Conservation (phyloP, 306 rosid genomes). For the Comarum palustre region DNA sequence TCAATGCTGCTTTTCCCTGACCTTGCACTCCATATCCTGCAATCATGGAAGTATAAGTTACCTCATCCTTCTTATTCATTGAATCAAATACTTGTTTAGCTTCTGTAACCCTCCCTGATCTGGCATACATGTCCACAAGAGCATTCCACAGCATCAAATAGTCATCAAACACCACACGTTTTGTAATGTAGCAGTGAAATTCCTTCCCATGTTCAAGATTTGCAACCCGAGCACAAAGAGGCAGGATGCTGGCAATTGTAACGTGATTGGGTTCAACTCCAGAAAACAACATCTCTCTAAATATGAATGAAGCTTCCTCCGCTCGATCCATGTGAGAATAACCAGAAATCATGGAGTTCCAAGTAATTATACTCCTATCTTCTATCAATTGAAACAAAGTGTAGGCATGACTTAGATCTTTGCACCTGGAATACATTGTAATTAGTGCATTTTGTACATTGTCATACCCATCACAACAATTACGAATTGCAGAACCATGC, state of each 20-base stretch:
- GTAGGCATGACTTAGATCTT: constrained; percentile 62
- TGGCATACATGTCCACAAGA: constrained; percentile 82
- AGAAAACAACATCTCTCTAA: constrained; percentile 59
- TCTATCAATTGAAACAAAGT: constrained; percentile 45
- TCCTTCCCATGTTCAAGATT: constrained; percentile 86
- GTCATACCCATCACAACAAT: constrained; percentile 37
- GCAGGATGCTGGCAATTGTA: constrained; percentile 82
- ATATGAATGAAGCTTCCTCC: constrained; percentile 68
- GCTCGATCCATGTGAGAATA: constrained; percentile 55
- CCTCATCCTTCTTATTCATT: constrained; percentile 64
- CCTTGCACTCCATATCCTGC: constrained; percentile 79
- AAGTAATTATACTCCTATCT: constrained; percentile 54
- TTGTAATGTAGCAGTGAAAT: constrained; percentile 76
- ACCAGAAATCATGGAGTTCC: constrained; percentile 90
- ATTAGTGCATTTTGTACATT: constrained; percentile 65
- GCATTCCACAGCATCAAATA: constrained; percentile 67
- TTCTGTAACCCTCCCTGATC: constrained; percentile 71
- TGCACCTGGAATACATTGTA: constrained; percentile 88
- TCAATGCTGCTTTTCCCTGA: constrained; percentile 60
- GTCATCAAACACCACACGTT: constrained; percentile 44
- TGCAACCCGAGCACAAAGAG: constrained; percentile 83
- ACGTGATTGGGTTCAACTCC: constrained; percentile 66
- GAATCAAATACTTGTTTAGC: constrained; percentile 71
- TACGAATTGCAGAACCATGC: constrained; percentile 65
- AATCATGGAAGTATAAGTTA: constrained; percentile 82